A percentile compares a stretch with the other conserved stretches of the same genome.
phyloP scores from a whole-genome alignment of 2,329 filamentous ascomycete species.

The Nectriaceae sp. region DNA sequence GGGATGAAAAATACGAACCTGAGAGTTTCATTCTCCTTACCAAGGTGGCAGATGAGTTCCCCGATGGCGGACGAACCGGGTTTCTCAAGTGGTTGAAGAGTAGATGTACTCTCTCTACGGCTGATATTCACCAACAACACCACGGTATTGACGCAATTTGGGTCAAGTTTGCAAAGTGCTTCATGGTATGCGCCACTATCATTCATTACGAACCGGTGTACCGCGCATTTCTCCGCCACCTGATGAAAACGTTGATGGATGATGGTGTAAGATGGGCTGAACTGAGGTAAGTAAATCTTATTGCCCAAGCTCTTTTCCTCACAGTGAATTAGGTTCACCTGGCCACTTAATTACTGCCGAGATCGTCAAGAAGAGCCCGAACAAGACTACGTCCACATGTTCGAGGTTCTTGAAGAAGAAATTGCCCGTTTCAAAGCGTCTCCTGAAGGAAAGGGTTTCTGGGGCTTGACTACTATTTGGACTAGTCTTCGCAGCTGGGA shows the following conservation, averaged over 20 bases:
- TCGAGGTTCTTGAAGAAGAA: conserved; percentile 75
- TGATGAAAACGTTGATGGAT: conserved; percentile 71
- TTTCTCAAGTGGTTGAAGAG: conserved; percentile 79
- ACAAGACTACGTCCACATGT: conserved; percentile 67
- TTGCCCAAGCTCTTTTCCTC: conserved; percentile 7
- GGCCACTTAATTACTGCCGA: conserved; percentile 69
- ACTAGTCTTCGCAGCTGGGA: conserved; percentile 68
- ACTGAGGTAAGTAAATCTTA: conserved; percentile 50
- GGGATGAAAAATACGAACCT: conserved; percentile 64
- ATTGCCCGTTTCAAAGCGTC: conserved; percentile 73
- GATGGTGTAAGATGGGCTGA: conserved; percentile 89
- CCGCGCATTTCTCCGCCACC: conserved; percentile 69
- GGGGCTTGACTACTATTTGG: conserved; percentile 86
- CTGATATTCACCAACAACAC: conserved; percentile 77
- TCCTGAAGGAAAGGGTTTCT: conserved; percentile 73
- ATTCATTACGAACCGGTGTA: conserved; percentile 92
- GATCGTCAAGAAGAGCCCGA: conserved; percentile 67
- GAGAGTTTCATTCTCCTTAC: conserved; percentile 59
- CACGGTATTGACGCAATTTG: conserved; percentile 84
- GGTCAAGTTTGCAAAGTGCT: conserved; percentile 77
- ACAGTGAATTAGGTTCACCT: conserved; percentile 59
- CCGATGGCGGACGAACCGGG: conserved; percentile 66
- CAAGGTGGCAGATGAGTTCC: conserved; percentile 72
- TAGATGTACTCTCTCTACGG: conserved; percentile 69
- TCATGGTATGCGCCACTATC: conserved; percentile 71